Evolutionary conservation across 257 asterid species (phyloP), one percentile per base, ranked within the genome.

Genomic region (Catharanthus roseus): DNA sequence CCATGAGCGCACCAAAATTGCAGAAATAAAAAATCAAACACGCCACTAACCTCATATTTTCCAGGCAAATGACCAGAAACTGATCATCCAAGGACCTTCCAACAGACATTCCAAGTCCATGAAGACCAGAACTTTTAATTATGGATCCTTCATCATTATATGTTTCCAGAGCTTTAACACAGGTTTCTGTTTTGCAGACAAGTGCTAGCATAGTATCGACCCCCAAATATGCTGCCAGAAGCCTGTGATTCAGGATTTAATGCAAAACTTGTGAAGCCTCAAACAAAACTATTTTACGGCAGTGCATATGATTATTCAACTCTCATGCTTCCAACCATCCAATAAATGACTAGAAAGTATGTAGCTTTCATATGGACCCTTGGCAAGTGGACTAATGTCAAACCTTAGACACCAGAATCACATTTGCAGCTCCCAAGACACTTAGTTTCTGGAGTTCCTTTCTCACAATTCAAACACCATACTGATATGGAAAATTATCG

Each of bases 161-260:
- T 54, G 82, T 75, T 87, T 90, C 97, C 74, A 92, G 82, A 68
- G 84, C 86, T 72, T 77, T 84, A 64, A 72, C 86, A 58, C 97
- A 91, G 54, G 80, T 81, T 44, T 78, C 68, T 0, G 95, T 81
- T 84, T 83, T 88, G 96, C 93, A 92, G 67, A 92, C 97, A 77
- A 90, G 78, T 44, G 93, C 88, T 54, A 88, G 82, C 98, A 92
- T 90, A n/a, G 86, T 84, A 55, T 92, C 97, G 31, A 47, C 75
- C 24, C 96, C 98, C 88, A 90, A 79, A 79, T 82, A 93, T 73
- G 84, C 82, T 0, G 97, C 82, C 56, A 93, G 88, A 75, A 85
- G 78, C 80, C 98, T 92, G 77, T 18, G 63, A 73, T 72, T 73
- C 77, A 76, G 68, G 80, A 79, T 70, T 50, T 26, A 65, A 73